Evolutionary conservation across 2,329 filamentous ascomycete species (phyloP), one percentile per base, ranked within the genome.

Genomic region (Lojkania enalia): DNA sequence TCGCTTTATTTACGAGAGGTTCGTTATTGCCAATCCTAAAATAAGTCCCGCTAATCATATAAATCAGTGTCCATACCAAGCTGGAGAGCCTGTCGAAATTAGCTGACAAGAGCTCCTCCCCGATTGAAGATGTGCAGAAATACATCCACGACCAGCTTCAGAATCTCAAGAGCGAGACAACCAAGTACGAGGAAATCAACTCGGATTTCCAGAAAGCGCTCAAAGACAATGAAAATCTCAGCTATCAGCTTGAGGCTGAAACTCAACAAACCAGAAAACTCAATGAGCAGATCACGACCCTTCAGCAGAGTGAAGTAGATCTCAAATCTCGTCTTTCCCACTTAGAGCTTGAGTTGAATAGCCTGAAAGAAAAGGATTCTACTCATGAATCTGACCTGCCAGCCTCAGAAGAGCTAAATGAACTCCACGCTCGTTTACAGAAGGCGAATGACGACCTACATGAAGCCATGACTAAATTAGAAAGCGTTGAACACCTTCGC

Each of bases 1-100:
- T 14, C 50, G 46, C 11, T 57, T 42, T 18, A 20, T 65, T 4
- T 39, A 56, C 18, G 42, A 64, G 23, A 51, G 48, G 63, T 62
- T 36, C 47, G 55, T 46, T 36, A 2, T 12, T 7, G 15, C 30
- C 30, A 11, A 12, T 11, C 30, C 16, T 15, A 7, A 16, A 33
- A 16, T 15, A 16, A 9, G 25, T n/a, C 15, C 9, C 15, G 30
- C 30, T 33, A 33, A 33, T 33, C 9, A 11, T 7, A 11, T 15
- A 3, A 2, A 12, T 37, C 6, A 65, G 62, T 3, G 29, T 65
- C 11, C 42, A 52, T n/a, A 44, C 54, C 2, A 58, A 52, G 18
- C 42, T 65, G 5, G 35, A 39, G 15, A 29, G 35, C 12, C 16
- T 67, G 2, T 40, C 40, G 2, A 16, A 20, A 0, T 48, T 36